Evolutionary conservation across 768 basidiomycete genomes (phyloP), one percentile per base, ranked within the genome.

Genomic region (Serendipita sp.): DNA sequence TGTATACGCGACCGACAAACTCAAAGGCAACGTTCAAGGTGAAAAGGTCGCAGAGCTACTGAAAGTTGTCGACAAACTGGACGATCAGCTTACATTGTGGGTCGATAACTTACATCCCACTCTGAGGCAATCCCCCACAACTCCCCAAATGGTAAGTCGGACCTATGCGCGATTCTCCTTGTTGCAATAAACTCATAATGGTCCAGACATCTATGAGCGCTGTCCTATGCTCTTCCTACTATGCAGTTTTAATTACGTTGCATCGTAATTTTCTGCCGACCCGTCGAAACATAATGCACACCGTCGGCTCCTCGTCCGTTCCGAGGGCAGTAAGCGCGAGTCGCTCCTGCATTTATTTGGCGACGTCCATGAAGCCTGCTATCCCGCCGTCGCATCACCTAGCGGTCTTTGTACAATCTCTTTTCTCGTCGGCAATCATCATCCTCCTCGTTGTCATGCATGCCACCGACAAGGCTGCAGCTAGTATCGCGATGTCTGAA

Each of bases 341-440:
- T 30, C 85, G 90, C 3, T 88, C 84, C 31, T 92, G 87, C 72
- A 90, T 91, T 63, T 82, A 83, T 28, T 81, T 92, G 24, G 90
- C 90, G 2, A 85, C 89, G 42, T 87, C 88, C 2, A 86, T 91
- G 76, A 87, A 82, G 70, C 83, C 87, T 68, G 81, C 85, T 51
- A 88, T 92, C 1, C 88, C 90, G 7, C 79, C 86, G 13, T 91
- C 90, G 14, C 89, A 90, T 67, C 88, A 90, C 70, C 78, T 91
- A 45, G 88, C 89, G 3, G 89, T 90, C 73, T 90, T 87, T 78
- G 88, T 91, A 43, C 90, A 93, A 67, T 88, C 88, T 67, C 77
- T 92, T 24, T 91, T 91, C 76, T 90, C 88, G 69, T 91, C 86
- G 41, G 86, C 88, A 1, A 88, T 90, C 63, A 88, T 93, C 70